Conservation (phyloP, 73 alveolate species). For the Urostyla sp. region DNA sequence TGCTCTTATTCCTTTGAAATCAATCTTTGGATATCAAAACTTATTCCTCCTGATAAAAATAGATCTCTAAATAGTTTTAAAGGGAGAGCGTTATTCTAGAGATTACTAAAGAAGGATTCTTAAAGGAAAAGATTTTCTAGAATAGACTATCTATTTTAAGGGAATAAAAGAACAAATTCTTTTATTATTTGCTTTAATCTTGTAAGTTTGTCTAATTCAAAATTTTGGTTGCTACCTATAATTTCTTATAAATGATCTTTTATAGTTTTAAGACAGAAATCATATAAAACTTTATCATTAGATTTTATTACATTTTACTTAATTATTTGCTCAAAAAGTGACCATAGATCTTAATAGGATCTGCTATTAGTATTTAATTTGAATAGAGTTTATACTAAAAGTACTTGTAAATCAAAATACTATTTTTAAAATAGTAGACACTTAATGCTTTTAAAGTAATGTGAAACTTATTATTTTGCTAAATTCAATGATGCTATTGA, state of each 20-base stretch:
- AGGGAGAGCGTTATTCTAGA: slow-evolving; percentile 55
- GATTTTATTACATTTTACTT: neutral
- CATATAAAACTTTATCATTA: neutral
- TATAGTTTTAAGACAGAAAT: neutral
- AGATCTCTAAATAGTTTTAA: slow-evolving; percentile 62
- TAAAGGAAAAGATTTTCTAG: slow-evolving; percentile 48
- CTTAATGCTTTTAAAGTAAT: too few species aligned
- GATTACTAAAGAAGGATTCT: slow-evolving; percentile 34
- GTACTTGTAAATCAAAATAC: too few species aligned
- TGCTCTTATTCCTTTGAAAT: slow-evolving; percentile 6
- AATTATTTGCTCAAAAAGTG: slow-evolving; percentile 18
- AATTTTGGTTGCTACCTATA: neutral
- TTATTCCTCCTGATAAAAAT: slow-evolving; percentile 67
- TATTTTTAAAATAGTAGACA: too few species aligned
- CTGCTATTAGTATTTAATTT: neutral
- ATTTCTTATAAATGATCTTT: neutral
- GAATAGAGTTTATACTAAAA: too few species aligned
- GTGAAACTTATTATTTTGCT: too few species aligned
- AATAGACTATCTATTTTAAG: neutral
- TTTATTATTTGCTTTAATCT: neutral
- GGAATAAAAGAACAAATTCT: slow-evolving; percentile 4
- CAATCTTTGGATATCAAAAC: slow-evolving; percentile 51
- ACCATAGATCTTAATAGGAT: slow-evolving; percentile 26
- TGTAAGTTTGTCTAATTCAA: slow-evolving; percentile 33
- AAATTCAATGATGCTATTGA: too few species aligned